Percentiles rank a stretch among this genome's conserved stretches.
Conservation (phyloP, 371 early-diverging fungal species). For the Actinomucor elegans region DNA sequence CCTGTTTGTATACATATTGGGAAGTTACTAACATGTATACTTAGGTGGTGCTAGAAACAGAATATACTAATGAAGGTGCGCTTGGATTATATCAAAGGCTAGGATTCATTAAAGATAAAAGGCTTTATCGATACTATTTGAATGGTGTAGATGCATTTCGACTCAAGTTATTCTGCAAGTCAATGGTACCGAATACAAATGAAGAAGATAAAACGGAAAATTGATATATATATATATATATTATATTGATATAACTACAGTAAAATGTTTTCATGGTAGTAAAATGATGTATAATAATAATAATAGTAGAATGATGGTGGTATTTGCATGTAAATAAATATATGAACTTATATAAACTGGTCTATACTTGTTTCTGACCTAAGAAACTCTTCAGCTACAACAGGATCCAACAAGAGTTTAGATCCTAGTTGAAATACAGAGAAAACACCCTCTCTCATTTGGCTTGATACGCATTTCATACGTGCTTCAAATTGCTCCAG, state of each 20-base stretch:
- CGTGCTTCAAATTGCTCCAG: slow-evolving; percentile 40
- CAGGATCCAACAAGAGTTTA: slow-evolving; percentile 31
- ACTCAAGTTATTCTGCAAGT: slow-evolving; percentile 72
- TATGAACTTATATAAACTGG: no score
- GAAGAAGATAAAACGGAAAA: no score
- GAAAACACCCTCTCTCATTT: slow-evolving; percentile 37
- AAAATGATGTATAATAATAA: no score
- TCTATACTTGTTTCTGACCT: slow-evolving; percentile 9
- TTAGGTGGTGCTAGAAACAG: slow-evolving; percentile 90
- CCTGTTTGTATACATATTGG: neutral
- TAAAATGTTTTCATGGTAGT: no score
- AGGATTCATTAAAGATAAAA: slow-evolving; percentile 93
- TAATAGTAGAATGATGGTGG: no score
- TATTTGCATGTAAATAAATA: no score
- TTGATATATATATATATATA: no score
- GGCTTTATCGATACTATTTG: slow-evolving; percentile 88
- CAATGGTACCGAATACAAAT: no score
- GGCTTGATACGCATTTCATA: slow-evolving; percentile 27
- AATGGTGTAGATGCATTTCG: slow-evolving; percentile 94
- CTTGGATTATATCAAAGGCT: slow-evolving; percentile 86
- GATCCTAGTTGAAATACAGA: slow-evolving; percentile 36
- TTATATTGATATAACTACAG: no score
- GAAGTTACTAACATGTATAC: neutral
- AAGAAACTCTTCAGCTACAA: slow-evolving; percentile 26
- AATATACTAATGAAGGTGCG: slow-evolving; percentile 86